These are phyloP conservation scores for Coemansia sp. DNA, from an alignment of 192 early-diverging fungal species.

Conservation along the genomic window DNA sequence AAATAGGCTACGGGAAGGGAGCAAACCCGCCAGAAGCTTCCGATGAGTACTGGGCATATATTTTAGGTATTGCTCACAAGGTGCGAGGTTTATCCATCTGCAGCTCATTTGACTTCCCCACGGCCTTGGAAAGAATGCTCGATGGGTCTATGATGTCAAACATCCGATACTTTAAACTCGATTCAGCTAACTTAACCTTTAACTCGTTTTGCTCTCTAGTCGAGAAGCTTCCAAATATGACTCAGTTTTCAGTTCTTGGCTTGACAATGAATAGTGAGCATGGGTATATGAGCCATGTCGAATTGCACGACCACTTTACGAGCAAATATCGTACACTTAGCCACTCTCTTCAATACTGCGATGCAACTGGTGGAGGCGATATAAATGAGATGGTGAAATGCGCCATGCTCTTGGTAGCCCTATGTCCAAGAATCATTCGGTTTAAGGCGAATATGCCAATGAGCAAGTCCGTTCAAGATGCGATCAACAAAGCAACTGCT, in stretches of 20 bases:
- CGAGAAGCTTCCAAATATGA: conserved; percentile 2
- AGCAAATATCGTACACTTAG: neutral
- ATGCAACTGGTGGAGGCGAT: too few species aligned
- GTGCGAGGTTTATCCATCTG: neutral
- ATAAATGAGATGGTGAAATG: neutral
- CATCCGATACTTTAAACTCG: neutral
- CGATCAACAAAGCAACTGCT: neutral
- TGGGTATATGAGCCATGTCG: neutral
- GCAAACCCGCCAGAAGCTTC: too few species aligned
- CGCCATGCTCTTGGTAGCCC: neutral
- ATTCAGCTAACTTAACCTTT: neutral
- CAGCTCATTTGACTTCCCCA: neutral
- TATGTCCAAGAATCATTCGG: neutral
- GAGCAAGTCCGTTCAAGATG: neutral
- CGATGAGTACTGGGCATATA: neutral
- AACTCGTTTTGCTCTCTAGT: neutral
- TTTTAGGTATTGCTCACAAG: neutral
- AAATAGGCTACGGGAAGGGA: neutral
- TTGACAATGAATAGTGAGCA: neutral
- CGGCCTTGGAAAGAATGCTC: neutral
- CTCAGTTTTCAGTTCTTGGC: neutral
- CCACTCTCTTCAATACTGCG: neutral
- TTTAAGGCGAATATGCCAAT: neutral
- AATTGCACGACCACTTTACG: neutral
- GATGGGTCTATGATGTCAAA: neutral